Evolutionary conservation across 164 flowering plant species (phyloP).

Genomic region (Chloranthus sessilifolius): DNA sequence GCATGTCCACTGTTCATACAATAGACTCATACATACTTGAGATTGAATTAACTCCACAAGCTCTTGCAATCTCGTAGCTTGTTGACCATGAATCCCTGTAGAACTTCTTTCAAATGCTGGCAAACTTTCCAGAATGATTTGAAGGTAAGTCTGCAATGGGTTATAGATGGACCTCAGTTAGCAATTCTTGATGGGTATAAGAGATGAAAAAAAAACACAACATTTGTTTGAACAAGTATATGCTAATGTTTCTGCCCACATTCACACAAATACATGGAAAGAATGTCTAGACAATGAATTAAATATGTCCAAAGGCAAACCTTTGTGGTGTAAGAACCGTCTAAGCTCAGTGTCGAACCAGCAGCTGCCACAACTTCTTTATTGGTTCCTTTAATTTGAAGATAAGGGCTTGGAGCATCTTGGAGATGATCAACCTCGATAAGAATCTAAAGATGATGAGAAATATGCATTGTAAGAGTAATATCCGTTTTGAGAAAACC

Average conservation of each 20-base stretch:
- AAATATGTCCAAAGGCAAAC: constrained; percentile 25
- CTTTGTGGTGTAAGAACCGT: constrained; percentile 98
- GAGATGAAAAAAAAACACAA: neutral
- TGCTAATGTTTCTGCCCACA: too few relatives aligned
- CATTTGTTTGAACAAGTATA: too few relatives aligned
- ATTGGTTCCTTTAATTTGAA: constrained; percentile 91
- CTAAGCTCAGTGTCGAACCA: constrained; percentile 72
- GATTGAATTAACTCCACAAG: constrained; percentile 84
- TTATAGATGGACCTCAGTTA: constrained; percentile 3
- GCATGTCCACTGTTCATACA: too few relatives aligned
- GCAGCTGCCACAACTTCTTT: constrained; percentile 88
- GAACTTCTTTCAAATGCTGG: constrained; percentile 64
- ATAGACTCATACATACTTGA: constrained; percentile 70
- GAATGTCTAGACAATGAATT: too few relatives aligned
- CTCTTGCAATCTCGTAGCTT: constrained; percentile 86
- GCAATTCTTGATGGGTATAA: neutral
- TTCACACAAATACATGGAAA: too few relatives aligned
- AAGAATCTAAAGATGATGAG: constrained; percentile 48
- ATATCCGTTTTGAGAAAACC: neutral
- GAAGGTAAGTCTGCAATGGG: constrained; percentile 71
- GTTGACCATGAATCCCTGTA: constrained; percentile 67
- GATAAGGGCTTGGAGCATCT: constrained; percentile 73
- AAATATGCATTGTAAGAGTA: constrained; percentile 6
- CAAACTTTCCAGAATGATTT: constrained; percentile 77
- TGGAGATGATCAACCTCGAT: constrained; percentile 94